phyloP scores from a whole-genome alignment of 495 filamentous ascomycete species.

The Penicillium malachiteum region DNA sequence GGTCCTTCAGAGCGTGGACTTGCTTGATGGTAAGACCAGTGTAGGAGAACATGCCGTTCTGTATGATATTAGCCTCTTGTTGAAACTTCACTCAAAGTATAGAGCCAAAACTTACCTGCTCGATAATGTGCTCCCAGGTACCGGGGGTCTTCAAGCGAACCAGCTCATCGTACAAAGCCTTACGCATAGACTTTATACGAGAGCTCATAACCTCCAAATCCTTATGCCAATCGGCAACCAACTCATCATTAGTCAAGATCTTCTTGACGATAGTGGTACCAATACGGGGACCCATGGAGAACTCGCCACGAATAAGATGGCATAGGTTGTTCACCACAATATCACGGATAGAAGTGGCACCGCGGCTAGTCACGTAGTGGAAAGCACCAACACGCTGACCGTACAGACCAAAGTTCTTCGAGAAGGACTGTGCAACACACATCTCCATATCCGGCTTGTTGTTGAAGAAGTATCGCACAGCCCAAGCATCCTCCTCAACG shows the following conservation, averaged over 20 bases:
- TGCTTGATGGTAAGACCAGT: conserved; percentile 47
- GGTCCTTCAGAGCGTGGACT: conserved; percentile 45
- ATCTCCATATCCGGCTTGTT: conserved; percentile 50
- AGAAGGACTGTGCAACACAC: conserved; percentile 52
- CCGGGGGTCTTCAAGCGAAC: conserved; percentile 44
- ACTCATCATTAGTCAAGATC: conserved; percentile 38
- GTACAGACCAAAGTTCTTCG: conserved; percentile 58
- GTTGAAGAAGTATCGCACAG: conserved; percentile 53
- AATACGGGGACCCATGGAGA: conserved; percentile 48
- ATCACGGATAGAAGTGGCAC: conserved; percentile 32
- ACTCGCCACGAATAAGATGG: conserved; percentile 48
- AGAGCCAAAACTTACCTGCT: conserved; percentile 34
- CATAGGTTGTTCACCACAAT: conserved; percentile 43
- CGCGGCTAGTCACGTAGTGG: conserved; percentile 44
- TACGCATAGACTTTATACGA: conserved; percentile 50
- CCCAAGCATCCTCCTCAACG: conserved; percentile 53
- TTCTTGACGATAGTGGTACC: conserved; percentile 52
- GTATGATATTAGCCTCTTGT: conserved; percentile 6
- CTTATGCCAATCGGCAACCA: conserved; percentile 47
- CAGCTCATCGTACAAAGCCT: conserved; percentile 45
- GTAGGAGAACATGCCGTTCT: conserved; percentile 57
- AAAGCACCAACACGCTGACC: conserved; percentile 52
- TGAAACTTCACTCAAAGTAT: neutral
- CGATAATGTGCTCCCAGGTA: conserved; percentile 49
- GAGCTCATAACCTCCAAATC: conserved; percentile 52